Evolutionary conservation across 768 basidiomycete genomes (phyloP).

Genomic region (Phlebiopsis flavidoalba): DNA sequence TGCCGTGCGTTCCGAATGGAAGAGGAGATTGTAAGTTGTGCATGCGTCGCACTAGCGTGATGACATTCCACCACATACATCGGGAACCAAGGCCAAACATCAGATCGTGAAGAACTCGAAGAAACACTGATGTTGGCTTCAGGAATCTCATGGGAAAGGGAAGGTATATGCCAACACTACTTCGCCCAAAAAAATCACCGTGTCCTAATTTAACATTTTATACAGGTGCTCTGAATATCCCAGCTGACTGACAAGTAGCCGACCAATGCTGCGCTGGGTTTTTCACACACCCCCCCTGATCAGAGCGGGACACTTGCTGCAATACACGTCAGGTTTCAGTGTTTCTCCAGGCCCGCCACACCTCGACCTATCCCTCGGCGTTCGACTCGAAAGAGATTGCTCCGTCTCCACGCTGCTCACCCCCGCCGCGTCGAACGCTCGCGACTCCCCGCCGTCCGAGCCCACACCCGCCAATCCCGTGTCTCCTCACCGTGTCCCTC

Average conservation of each 20-base stretch:
- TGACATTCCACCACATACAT: slow-evolving; percentile 56
- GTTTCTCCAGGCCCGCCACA: slow-evolving; percentile 78
- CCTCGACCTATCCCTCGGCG: slow-evolving; percentile 63
- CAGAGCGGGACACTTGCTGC: slow-evolving; percentile 65
- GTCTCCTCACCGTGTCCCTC: slow-evolving; percentile 55
- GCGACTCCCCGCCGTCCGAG: slow-evolving; percentile 65
- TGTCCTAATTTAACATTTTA: not conserved
- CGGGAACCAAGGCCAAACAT: slow-evolving; percentile 87
- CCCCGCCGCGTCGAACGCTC: slow-evolving; percentile 53
- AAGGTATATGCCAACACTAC: no score
- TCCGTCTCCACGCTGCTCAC: slow-evolving; percentile 70
- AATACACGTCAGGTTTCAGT: slow-evolving; percentile 78
- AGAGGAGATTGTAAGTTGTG: slow-evolving; percentile 73
- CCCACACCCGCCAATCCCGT: slow-evolving; percentile 61
- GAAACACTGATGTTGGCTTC: slow-evolving; percentile 95
- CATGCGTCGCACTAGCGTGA: not conserved
- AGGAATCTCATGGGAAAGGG: slow-evolving; percentile 90
- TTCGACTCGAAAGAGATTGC: slow-evolving; percentile 53
- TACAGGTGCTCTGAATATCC: slow-evolving; percentile 74
- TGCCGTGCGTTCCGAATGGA: slow-evolving; percentile 83
- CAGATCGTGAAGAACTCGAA: slow-evolving; percentile 93
- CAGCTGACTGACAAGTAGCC: slow-evolving; percentile 46
- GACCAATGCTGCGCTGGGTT: slow-evolving; percentile 58
- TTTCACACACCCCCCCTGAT: slow-evolving; percentile 74
- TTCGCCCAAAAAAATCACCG: slow-evolving; percentile 72